Evolutionary conservation across 2,329 filamentous ascomycete genomes (phyloP).

Genomic region (Alternaria sp.): DNA sequence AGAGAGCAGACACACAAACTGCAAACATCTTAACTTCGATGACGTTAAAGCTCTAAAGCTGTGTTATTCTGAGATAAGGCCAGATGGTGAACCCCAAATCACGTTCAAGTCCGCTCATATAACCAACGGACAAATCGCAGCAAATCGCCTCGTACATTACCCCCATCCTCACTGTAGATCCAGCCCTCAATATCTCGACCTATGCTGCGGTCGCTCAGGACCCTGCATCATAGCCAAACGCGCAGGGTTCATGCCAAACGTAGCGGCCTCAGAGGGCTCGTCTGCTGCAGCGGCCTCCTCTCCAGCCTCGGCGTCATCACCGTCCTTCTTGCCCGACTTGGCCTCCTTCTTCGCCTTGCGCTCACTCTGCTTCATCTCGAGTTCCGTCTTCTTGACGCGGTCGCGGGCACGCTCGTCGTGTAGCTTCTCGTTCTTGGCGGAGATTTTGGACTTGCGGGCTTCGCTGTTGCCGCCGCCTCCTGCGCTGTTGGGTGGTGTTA

Average conservation of each 20-base stretch:
- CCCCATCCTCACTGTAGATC: not conserved
- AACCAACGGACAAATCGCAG: not conserved
- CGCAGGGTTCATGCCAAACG: conserved; percentile 46
- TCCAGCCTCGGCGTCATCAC: conserved; percentile 11
- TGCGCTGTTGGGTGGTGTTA: conserved; percentile 59
- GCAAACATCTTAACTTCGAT: not conserved
- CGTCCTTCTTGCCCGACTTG: conserved; percentile 26
- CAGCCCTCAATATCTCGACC: conserved; percentile 22
- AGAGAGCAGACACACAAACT: not conserved
- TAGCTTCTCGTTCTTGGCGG: conserved; percentile 84
- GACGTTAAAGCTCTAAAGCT: not conserved
- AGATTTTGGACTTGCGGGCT: conserved; percentile 75
- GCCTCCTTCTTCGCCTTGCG: conserved; percentile 50
- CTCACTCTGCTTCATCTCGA: conserved; percentile 49
- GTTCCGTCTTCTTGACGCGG: conserved; percentile 54
- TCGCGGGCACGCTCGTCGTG: conserved; percentile 68
- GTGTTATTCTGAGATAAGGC: not conserved
- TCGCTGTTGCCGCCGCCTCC: conserved; percentile 84
- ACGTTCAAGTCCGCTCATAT: not conserved
- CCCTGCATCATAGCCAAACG: conserved; percentile 46
- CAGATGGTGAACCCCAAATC: not conserved
- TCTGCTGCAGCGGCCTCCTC: conserved; percentile 14
- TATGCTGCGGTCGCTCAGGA: conserved; percentile 20
- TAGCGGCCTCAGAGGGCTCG: conserved; percentile 23
- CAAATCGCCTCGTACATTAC: not conserved